Conservation (phyloP, 2,329 filamentous ascomycete genomes). For the Colletotrichum sp. region DNA sequence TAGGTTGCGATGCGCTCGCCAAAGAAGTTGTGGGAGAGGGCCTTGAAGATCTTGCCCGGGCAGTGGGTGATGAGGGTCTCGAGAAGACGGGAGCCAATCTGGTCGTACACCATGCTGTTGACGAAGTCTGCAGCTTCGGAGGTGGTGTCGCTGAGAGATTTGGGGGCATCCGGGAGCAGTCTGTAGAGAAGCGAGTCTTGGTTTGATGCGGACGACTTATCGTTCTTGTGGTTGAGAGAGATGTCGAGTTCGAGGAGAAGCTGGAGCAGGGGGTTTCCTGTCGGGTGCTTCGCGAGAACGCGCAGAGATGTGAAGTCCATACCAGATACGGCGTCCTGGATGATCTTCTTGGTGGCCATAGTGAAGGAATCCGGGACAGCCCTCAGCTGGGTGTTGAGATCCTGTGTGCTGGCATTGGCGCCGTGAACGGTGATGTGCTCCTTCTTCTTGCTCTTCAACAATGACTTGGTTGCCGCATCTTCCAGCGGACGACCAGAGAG, state of each 20-base stretch:
- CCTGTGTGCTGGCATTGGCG: conserved; percentile 45
- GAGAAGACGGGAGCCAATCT: conserved; percentile 86
- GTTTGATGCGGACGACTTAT: conserved; percentile 57
- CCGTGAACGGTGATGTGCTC: conserved; percentile 75
- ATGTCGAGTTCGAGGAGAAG: conserved; percentile 88
- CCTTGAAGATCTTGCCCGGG: conserved; percentile 90
- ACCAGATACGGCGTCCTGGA: conserved; percentile 74
- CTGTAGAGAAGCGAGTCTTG: conserved; percentile 69
- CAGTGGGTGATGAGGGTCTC: conserved; percentile 83
- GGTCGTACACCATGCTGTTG: conserved; percentile 86
- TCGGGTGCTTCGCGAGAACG: conserved; percentile 84
- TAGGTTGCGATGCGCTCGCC: conserved; percentile 80
- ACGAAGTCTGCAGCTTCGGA: conserved; percentile 80
- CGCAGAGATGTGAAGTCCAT: conserved; percentile 83
- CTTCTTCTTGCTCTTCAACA: conserved; percentile 93
- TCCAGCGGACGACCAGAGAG: conserved; percentile 83
- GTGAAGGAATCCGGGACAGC: conserved; percentile 81
- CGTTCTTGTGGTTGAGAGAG: conserved; percentile 68
- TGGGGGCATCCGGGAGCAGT: conserved; percentile 76
- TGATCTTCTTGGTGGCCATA: conserved; percentile 79
- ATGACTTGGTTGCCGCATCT: conserved; percentile 68
- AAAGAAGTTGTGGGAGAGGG: conserved; percentile 80
- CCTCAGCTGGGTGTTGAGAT: conserved; percentile 44
- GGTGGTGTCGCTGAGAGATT: conserved; percentile 73
- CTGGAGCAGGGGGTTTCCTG: conserved; percentile 93